These are phyloP conservation scores for Diaporthe batatas DNA, from an alignment of 2,329 filamentous ascomycete genomes.

Conservation along the genomic window DNA sequence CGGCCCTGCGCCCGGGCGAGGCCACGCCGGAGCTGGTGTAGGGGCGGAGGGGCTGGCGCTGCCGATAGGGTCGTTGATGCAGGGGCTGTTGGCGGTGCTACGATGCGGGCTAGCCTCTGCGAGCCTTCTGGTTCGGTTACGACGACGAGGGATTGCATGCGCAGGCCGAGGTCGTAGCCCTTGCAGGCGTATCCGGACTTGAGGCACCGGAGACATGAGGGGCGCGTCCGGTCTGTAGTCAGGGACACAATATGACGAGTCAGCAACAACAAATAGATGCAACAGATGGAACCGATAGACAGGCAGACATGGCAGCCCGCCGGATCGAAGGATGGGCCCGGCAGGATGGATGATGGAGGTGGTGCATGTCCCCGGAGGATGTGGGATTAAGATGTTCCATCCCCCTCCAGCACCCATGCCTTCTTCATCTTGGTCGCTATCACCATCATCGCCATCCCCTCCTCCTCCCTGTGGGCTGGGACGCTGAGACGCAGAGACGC, in stretches of 20 bases:
- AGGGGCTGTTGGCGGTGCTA: slow-evolving; percentile 17
- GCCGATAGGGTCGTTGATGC: neutral
- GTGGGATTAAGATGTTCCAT: slow-evolving; percentile 24
- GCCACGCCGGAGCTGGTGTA: slow-evolving; percentile 5
- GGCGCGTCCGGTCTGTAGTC: slow-evolving; percentile 44
- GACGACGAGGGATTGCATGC: slow-evolving; percentile 47
- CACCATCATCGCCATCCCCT: neutral
- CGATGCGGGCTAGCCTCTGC: slow-evolving; percentile 44
- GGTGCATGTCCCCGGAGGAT: neutral
- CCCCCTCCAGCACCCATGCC: neutral
- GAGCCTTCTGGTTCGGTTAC: slow-evolving; percentile 45
- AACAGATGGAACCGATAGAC: neutral
- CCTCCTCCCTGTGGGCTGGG: slow-evolving; percentile 4
- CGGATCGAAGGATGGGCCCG: neutral
- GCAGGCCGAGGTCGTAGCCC: slow-evolving; percentile 47
- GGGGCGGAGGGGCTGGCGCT: slow-evolving; percentile 6
- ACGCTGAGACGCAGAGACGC: slow-evolving; percentile 2
- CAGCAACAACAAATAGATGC: slow-evolving; percentile 8
- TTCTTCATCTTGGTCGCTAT: neutral
- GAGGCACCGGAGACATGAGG: slow-evolving; percentile 45
- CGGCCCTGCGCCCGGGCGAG: slow-evolving; percentile 13
- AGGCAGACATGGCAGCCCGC: neutral
- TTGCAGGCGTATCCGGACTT: slow-evolving; percentile 46
- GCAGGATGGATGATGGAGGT: slow-evolving; percentile 12
- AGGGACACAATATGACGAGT: slow-evolving; percentile 16